phyloP scores from a whole-genome alignment of 2,329 filamentous ascomycete genomes.

The Paecilomyces variotii region DNA sequence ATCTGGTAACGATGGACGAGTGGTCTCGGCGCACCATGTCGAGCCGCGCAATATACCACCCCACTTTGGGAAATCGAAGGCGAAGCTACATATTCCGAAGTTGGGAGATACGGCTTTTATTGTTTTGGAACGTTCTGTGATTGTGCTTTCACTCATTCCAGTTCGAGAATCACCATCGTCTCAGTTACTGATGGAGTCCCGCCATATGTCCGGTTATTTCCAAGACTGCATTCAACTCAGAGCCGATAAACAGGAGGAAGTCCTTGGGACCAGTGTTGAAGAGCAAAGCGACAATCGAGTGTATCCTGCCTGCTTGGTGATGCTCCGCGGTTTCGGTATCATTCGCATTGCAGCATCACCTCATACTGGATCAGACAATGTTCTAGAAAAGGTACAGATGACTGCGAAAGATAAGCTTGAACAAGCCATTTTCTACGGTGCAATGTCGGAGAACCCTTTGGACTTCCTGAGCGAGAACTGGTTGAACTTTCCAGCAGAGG shows the following conservation, averaged over 20 bases:
- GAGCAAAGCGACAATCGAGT: conserved; percentile 30
- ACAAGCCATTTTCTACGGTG: conserved; percentile 89
- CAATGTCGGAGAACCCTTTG: conserved; percentile 75
- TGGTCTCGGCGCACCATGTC: conserved; percentile 62
- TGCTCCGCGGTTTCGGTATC: conserved; percentile 52
- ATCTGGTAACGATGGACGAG: conserved; percentile 41
- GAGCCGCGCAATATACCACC: conserved; percentile 54
- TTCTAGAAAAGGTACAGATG: conserved; percentile 42
- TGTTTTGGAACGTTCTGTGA: conserved; percentile 68
- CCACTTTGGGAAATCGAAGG: conserved; percentile 36
- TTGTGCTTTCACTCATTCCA: conserved; percentile 65
- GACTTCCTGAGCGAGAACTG: conserved; percentile 65
- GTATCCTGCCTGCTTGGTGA: conserved; percentile 41
- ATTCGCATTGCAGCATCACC: conserved; percentile 44
- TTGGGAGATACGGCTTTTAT: conserved; percentile 75
- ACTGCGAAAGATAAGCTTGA: conserved; percentile 85
- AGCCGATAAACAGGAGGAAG: conserved; percentile 38
- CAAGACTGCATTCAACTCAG: conserved; percentile 83
- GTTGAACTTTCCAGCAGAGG: conserved; percentile 57
- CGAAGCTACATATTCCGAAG: conserved; percentile 67
- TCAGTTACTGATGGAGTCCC: conserved; percentile 63
- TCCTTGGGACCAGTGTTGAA: conserved; percentile 46
- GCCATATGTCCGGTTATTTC: conserved; percentile 58
- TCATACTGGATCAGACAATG: conserved; percentile 39
- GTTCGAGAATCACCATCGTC: conserved; percentile 64